phyloP scores from a whole-genome alignment of 208 protist species.

The Trypanosoma mega region DNA sequence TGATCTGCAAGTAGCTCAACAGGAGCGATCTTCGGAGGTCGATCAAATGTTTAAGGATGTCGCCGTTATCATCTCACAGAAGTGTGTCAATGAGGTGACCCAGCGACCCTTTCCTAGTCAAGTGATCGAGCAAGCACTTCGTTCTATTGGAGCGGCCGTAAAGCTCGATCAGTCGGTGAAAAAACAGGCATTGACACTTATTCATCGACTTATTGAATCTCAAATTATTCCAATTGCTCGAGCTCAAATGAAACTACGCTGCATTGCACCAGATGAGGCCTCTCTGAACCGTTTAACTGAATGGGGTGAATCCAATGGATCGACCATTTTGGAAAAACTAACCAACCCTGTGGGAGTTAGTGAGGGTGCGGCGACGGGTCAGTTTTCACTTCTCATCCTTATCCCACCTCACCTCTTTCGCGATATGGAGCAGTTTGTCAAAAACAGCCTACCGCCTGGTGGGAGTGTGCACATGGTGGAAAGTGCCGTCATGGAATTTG shows the following conservation, averaged over 20 bases:
- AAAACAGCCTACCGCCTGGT: constrained; percentile 52
- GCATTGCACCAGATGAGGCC: constrained; percentile 44
- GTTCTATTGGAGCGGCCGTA: constrained; percentile 92
- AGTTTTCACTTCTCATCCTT: constrained; percentile 49
- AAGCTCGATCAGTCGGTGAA: constrained; percentile 92
- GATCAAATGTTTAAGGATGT: constrained; percentile 96
- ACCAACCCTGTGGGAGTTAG: not conserved
- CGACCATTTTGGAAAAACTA: constrained; percentile 41
- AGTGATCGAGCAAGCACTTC: constrained; percentile 95
- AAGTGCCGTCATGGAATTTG: constrained; percentile 54
- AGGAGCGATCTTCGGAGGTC: constrained; percentile 94
- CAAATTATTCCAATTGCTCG: constrained; percentile 91
- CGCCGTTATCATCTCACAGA: constrained; percentile 94
- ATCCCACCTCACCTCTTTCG: constrained; percentile 76
- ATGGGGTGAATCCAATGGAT: constrained; percentile 60
- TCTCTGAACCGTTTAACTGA: constrained; percentile 40
- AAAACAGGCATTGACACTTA: constrained; percentile 93
- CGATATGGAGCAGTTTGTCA: constrained; percentile 72
- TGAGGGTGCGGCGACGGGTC: not conserved
- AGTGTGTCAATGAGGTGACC: constrained; percentile 94
- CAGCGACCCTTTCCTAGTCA: constrained; percentile 81
- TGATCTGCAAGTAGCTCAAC: constrained; percentile 96
- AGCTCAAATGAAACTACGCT: constrained; percentile 93
- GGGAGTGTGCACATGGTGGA: constrained; percentile 78
- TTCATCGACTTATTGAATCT: constrained; percentile 85